Base-by-base conservation (phyloP, 2,329 filamentous ascomycete species). In the Epichloe brachyelytri region DNA sequence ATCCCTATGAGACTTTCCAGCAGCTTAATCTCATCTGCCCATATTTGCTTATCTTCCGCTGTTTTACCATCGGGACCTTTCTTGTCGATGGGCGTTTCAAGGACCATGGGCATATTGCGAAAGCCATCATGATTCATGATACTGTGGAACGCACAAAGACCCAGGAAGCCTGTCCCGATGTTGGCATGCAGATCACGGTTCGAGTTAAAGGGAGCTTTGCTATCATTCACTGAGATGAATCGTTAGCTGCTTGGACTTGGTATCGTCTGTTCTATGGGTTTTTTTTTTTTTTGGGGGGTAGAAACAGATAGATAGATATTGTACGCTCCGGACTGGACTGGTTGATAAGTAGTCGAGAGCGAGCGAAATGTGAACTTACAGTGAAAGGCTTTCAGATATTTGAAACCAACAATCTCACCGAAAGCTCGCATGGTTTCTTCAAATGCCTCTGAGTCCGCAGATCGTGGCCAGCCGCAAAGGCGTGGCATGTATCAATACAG, bases 401-500 rank as follows among this genome's bases (percentile, higher is more conserved):
- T 69, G 33, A 85, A 66, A 1, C 93, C 93, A 10, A 98, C 85
- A 5, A 85, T 71, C 10, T 79, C 64, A 58, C 95, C 85, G 59
- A 98, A 95, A 34, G 83, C 75, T 36, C 77, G 66, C 66, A 97
- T 79, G 0, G 88, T 93, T 47, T 75, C 69, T 36, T 78, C 72
- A 65, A 95, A 95, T 0, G 84, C 76, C 48, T 80, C 76, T 0
- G 87, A 0, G 83, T 81, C 49, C 88, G 80, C 34, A 98, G 69
- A 65, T 98, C 93, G 65, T 97, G 93, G 5, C 93, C 93, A 0
- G 88, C 90, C 0, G 91, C 91, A 66, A 97, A 97, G 53, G 89
- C 83, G 68, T 98, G 93, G 69, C 93, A 98, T 0, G 93, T 98
- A 65, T 98, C 93, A 51, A 98, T 81, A 67, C 93, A 98, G 17